Base-by-base conservation (phyloP, 345 rosid species). In the Hibiscus tridactylites region DNA sequence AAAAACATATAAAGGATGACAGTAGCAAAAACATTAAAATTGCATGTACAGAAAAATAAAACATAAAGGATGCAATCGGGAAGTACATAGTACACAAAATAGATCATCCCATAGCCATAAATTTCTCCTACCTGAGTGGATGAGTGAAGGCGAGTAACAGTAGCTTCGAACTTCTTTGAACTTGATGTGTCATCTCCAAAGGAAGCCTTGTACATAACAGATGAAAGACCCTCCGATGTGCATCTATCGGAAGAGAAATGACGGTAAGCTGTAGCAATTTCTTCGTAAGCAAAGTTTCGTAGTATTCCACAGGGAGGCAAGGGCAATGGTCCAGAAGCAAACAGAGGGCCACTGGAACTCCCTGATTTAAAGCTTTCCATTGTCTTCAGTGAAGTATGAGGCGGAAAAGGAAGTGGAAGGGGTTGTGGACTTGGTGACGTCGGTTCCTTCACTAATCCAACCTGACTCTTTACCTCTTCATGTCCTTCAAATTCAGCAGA, bases 371-470 rank as follows among this genome's bases (percentile, higher is more conserved):
- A 88, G 83, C 99, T 95, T 61, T 85, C 85, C 46, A 74, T 57
- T 76, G 82, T 75, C 85, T 85, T 95, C 66, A 95, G 74, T 2
- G 79, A 77, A 61, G 83, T 80, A 68, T 83, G 75, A 50, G 70
- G 88, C 2, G 97, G 95, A 3, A 92, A 85, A 35, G 99, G 99
- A 71, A 95, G 82, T 0, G 99, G 99, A 73, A 95, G 97, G 0
- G 99, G 99, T 61, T 85, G 96, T 10, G 97, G 90, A 71, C 80
- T 80, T 35, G 37, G 37, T 21, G 79, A 74, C 53, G 73, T 76
- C 49, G 77, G 87, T 42, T 87, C 93, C 77, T 80, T 83, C 0
- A 77, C 68, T n/a, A 77, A 74, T 19, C 73, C 79, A 66, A 75
- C 74, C 44, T 79, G 85, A 21, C 65, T 79, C 85, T 78, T 91